Evolutionary conservation across 768 basidiomycete genomes (phyloP).

Genomic region (Cyathus striatus): DNA sequence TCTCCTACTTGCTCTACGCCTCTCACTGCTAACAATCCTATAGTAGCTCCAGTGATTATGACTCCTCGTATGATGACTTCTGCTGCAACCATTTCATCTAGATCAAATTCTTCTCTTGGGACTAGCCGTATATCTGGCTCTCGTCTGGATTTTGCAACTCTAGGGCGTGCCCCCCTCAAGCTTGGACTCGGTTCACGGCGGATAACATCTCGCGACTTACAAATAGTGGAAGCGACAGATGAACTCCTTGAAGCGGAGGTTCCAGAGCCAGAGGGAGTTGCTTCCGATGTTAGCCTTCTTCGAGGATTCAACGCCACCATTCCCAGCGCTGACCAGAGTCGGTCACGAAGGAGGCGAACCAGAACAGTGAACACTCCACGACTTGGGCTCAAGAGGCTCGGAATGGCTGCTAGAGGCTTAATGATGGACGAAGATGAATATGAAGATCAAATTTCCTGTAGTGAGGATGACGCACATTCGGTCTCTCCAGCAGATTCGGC

Average conservation of each 20-base stretch:
- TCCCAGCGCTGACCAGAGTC: slow-evolving; percentile 79
- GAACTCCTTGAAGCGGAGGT: slow-evolving; percentile 69
- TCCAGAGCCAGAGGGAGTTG: slow-evolving; percentile 68
- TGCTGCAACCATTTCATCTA: slow-evolving; percentile 62
- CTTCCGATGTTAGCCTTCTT: slow-evolving; percentile 72
- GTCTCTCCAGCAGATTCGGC: slow-evolving; percentile 39
- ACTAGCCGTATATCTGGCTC: slow-evolving; percentile 27
- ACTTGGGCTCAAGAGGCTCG: slow-evolving; percentile 75
- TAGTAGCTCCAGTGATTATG: slow-evolving; percentile 88
- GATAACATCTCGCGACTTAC: slow-evolving; percentile 78
- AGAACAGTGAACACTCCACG: slow-evolving; percentile 73
- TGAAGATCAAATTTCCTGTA: slow-evolving; percentile 59
- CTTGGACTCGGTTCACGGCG: slow-evolving; percentile 60
- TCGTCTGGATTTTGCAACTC: slow-evolving; percentile 66
- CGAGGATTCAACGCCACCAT: slow-evolving; percentile 95
- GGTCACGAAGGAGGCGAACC: slow-evolving; percentile 71
- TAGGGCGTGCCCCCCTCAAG: slow-evolving; percentile 74
- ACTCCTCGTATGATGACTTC: slow-evolving; percentile 78
- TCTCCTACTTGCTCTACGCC: slow-evolving; percentile 1
- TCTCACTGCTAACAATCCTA: slow-evolving; percentile 22
- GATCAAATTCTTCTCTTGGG: slow-evolving; percentile 29
- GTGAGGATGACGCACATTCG: slow-evolving; percentile 72
- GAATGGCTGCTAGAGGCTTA: slow-evolving; percentile 74
- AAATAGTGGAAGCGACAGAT: slow-evolving; percentile 78
- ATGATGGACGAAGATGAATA: slow-evolving; percentile 51